Evolutionary conservation across 2,329 filamentous ascomycete genomes (phyloP), one percentile per base, ranked within the genome.

Genomic region (Cercospora citrullina): DNA sequence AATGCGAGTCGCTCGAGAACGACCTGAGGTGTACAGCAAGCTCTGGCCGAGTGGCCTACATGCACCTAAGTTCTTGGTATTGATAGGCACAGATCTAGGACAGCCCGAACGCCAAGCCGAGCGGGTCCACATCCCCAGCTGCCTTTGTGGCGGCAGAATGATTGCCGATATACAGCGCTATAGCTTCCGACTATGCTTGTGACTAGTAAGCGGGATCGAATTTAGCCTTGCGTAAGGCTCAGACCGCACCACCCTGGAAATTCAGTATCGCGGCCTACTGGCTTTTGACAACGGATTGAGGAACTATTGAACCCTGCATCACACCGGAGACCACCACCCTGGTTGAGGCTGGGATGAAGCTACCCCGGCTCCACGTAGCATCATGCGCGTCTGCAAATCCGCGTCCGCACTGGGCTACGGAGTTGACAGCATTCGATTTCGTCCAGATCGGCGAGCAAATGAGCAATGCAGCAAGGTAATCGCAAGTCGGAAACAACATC

Each of bases 11-110:
- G 48, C 60, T 9, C 5, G 21, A 55, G 12, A 26, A 45, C 31
- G 14, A 33, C 30, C 31, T 61, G 59, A 61, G 31, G 31, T 61
- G 21, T 21, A 42, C 36, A 63, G 4, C 63, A 60, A 45, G 63
- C 57, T 60, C 59, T 60, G 57, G 16, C 14, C 39, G 28, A 51
- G 57, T 30, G 48, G 7, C 48, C 60, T 64, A 28, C 48, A 12
- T 28, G 48, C 48, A 55, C 48, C 48, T 55, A 55, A 28, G 12
- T 30, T 55, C 48, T 28, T 26, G 12, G 48, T 26, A 55, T 23
- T 26, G 48, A 55, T 55, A 55, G 48, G 48, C 48, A 28, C 23
- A 16, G 12, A 55, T 55, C 10, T 9, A 16, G 48, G 26, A 28
- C 30, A 8, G 23, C 21, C 23, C 48, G 48, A 55, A n/a, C 48